phyloP scores from a whole-genome alignment of 2,329 filamentous ascomycete genomes.

The Gnomoniopsis smithogilvyi region DNA sequence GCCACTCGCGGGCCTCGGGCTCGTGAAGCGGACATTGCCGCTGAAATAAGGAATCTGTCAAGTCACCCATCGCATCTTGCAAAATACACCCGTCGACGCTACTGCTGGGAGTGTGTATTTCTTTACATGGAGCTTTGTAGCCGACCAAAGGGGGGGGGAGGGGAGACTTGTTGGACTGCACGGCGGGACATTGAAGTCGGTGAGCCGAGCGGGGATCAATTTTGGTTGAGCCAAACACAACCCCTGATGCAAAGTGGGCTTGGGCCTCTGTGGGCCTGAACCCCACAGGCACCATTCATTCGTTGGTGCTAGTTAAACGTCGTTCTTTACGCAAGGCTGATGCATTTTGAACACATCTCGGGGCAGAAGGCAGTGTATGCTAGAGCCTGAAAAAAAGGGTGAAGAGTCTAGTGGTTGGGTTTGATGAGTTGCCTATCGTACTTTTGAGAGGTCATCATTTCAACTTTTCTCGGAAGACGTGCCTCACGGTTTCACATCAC shows the following conservation, averaged over 20 bases:
- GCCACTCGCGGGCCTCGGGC: slow-evolving; percentile 10
- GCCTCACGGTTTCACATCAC: background rate
- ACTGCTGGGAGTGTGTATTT: background rate
- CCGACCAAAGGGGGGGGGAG: slow-evolving; percentile 2
- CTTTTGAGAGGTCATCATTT: too few species aligned
- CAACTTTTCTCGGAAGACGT: too few species aligned
- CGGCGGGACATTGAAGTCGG: slow-evolving; percentile 1
- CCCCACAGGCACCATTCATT: background rate
- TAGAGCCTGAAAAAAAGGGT: background rate
- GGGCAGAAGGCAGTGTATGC: background rate
- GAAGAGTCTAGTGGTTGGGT: too few species aligned
- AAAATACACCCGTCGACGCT: slow-evolving; percentile 2
- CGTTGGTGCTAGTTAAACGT: background rate
- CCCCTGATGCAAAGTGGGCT: background rate
- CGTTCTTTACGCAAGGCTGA: background rate
- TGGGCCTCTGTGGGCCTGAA: background rate
- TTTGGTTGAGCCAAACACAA: background rate
- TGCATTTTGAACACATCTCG: background rate
- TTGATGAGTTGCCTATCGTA: too few species aligned
- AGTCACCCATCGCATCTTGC: slow-evolving; percentile 15
- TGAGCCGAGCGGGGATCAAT: slow-evolving; percentile 1
- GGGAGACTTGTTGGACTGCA: background rate
- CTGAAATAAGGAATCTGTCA: slow-evolving; percentile 11
- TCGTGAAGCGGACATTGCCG: slow-evolving; percentile 11
- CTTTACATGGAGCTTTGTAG: slow-evolving; percentile 5